These are phyloP conservation scores for Isatis tinctoria DNA, from an alignment of 345 rosid genomes.

Conservation along the genomic window DNA sequence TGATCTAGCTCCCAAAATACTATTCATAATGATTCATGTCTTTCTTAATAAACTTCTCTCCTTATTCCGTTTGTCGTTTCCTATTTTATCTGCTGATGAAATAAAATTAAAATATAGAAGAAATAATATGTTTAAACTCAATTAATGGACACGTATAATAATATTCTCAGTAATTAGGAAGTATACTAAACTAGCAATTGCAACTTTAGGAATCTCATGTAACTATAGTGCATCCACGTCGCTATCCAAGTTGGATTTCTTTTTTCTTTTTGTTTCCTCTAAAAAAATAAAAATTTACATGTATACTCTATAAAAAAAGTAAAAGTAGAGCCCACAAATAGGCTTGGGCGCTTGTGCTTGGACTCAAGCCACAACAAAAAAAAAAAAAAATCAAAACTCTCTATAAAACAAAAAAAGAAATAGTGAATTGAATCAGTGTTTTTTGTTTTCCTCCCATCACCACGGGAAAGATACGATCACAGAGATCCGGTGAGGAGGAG, in stretches of 20 bases:
- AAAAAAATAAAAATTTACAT: not conserved
- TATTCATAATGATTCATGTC: not conserved
- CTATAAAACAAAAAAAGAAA: not conserved
- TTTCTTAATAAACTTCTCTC: not conserved
- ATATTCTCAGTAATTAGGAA: not conserved
- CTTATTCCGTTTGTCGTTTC: not conserved
- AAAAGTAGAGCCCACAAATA: slow-evolving; percentile 8
- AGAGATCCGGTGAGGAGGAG: slow-evolving; percentile 12
- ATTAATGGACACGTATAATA: not conserved
- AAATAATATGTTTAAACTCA: no score
- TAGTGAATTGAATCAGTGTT: not conserved
- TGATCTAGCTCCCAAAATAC: not conserved
- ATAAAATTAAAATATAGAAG: no score
- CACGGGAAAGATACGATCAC: slow-evolving; percentile 12
- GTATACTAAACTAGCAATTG: not conserved
- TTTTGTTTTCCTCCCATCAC: slow-evolving; percentile 11
- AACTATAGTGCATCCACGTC: slow-evolving; percentile 23
- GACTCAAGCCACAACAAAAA: not conserved
- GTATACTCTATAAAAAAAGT: not conserved
- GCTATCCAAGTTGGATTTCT: slow-evolving; percentile 19
- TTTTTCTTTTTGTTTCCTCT: not conserved
- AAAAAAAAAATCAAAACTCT: not conserved
- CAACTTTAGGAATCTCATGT: not conserved
- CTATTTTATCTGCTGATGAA: not conserved
- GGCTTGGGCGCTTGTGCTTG: slow-evolving; percentile 14